Percentiles rank a stretch among this genome's conserved stretches.
phyloP scores from a whole-genome alignment of 2,329 filamentous ascomycete genomes.

The Lachnellula subtilissima region DNA sequence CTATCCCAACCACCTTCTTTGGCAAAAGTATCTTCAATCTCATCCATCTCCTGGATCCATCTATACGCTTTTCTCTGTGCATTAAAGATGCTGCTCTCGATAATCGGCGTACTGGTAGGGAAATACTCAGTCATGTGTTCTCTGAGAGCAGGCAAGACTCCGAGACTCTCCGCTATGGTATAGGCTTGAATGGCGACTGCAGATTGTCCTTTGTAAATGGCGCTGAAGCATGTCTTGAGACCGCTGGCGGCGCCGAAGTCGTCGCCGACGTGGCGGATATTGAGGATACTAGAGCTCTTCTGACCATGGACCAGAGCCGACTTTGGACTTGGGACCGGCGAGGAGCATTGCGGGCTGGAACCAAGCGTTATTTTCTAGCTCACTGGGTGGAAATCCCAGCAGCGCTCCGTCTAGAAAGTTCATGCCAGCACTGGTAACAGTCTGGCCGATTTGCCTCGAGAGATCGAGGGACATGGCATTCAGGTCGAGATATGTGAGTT shows the following conservation, averaged over 20 bases:
- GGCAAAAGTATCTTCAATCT: constrained; percentile 62
- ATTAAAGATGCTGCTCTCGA: constrained; percentile 6
- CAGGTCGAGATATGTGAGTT: constrained; percentile 55
- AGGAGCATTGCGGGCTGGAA: constrained; percentile 35
- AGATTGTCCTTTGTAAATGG: constrained; percentile 56
- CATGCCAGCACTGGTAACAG: constrained; percentile 24
- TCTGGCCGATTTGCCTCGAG: constrained; percentile 36
- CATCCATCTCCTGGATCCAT: constrained; percentile 70
- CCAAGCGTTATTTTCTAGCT: constrained; percentile 16
- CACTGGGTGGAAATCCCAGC: constrained; percentile 46
- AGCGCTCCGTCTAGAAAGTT: constrained; percentile 53
- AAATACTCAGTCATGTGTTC: constrained; percentile 8
- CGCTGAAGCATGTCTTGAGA: constrained; percentile 60
- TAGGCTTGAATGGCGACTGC: constrained; percentile 65
- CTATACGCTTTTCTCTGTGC: constrained; percentile 59
- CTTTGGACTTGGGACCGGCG: constrained; percentile 38
- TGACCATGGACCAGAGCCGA: constrained; percentile 26
- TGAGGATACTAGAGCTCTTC: constrained; percentile 38
- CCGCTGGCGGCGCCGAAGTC: constrained; percentile 51
- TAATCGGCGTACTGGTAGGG: not conserved
- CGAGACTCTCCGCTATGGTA: constrained; percentile 58
- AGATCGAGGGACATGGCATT: constrained; percentile 59
- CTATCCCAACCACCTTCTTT: constrained; percentile 56
- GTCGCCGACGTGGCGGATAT: constrained; percentile 42
- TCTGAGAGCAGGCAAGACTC: constrained; percentile 44